phyloP scores from a whole-genome alignment of 164 flowering plant species.

The Cinnamomum micranthum region DNA sequence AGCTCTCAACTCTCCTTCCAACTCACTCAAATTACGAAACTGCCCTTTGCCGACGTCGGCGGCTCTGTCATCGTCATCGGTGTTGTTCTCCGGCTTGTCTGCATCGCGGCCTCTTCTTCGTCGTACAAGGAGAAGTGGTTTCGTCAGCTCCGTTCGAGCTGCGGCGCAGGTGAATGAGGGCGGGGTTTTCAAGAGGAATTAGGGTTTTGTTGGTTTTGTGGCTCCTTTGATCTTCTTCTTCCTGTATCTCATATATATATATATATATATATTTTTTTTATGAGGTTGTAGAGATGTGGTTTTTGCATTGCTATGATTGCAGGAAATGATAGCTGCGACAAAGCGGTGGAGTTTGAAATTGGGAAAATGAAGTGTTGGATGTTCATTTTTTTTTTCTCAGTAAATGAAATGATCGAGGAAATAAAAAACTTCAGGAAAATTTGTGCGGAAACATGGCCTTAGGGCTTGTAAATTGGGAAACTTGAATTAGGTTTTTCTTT shows the following conservation, averaged over 20 bases:
- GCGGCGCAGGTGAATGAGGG: slow-evolving; percentile 39
- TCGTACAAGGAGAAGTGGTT: slow-evolving; percentile 13
- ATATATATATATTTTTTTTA: not conserved
- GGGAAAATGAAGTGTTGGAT: too few relatives aligned
- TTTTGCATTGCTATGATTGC: too few relatives aligned
- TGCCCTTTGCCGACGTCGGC: not conserved
- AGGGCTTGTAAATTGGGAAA: too few relatives aligned
- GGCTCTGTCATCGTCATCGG: slow-evolving; percentile 24
- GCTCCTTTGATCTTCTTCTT: too few relatives aligned
- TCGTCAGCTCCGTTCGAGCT: slow-evolving; percentile 27
- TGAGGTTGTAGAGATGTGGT: not conserved
- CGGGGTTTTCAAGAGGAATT: not conserved
- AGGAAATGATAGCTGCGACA: too few relatives aligned
- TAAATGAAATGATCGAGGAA: too few relatives aligned
- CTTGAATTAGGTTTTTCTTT: too few relatives aligned
- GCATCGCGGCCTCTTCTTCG: slow-evolving; percentile 15
- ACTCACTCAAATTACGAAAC: slow-evolving; percentile 19
- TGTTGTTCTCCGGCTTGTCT: slow-evolving; percentile 27
- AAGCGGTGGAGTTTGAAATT: too few relatives aligned
- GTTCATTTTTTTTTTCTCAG: too few relatives aligned
- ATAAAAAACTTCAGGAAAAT: too few relatives aligned
- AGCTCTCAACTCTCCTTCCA: slow-evolving; percentile 13
- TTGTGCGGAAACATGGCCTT: too few relatives aligned
- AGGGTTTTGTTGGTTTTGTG: too few relatives aligned
- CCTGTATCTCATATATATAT: not conserved